Evolutionary conservation across 169 alveolate genomes (phyloP).

Genomic region (Fabrea salina): DNA sequence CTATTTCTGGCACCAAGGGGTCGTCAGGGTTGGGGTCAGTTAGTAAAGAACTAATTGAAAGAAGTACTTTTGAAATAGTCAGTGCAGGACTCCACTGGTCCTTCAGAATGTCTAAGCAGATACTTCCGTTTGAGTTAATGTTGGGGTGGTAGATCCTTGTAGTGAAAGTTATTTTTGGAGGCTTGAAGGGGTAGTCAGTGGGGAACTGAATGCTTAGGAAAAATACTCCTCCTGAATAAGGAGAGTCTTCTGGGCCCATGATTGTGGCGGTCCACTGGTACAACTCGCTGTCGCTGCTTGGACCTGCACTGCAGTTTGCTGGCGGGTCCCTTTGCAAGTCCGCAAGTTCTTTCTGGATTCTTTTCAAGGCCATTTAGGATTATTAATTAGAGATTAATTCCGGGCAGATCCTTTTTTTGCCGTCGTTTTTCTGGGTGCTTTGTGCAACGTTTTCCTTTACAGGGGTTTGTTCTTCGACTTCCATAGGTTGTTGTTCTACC

Average conservation of each 20-base stretch:
- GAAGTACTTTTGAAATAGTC: constrained; percentile 96
- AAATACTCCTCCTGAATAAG: constrained; percentile 45
- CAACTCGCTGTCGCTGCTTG: not conserved
- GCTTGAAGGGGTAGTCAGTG: constrained; percentile 52
- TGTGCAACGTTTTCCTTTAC: not conserved
- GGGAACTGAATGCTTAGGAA: constrained; percentile 32
- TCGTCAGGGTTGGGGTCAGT: constrained; percentile 89
- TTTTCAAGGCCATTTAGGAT: constrained; percentile 90
- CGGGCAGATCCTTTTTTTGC: constrained; percentile 1
- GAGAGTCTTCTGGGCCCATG: constrained; percentile 34
- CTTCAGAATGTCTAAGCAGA: constrained; percentile 96
- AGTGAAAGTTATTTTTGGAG: constrained; percentile 34
- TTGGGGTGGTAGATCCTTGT: constrained; percentile 47
- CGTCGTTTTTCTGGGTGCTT: not conserved
- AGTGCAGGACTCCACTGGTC: constrained; percentile 99
- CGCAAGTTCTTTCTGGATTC: constrained; percentile 93
- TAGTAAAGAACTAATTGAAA: constrained; percentile 96
- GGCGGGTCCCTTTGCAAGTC: constrained; percentile 99
- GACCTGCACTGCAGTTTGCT: constrained; percentile 97
- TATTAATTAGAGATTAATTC: too few relatives aligned
- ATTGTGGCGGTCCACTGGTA: constrained; percentile 17
- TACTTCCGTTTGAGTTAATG: constrained; percentile 88
- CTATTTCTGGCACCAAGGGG: constrained; percentile 99
- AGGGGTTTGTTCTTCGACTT: not conserved
- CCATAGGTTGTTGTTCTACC: constrained; percentile 26